phyloP scores from a whole-genome alignment of 2,329 filamentous ascomycete genomes.

The Cercospora citrullina region DNA sequence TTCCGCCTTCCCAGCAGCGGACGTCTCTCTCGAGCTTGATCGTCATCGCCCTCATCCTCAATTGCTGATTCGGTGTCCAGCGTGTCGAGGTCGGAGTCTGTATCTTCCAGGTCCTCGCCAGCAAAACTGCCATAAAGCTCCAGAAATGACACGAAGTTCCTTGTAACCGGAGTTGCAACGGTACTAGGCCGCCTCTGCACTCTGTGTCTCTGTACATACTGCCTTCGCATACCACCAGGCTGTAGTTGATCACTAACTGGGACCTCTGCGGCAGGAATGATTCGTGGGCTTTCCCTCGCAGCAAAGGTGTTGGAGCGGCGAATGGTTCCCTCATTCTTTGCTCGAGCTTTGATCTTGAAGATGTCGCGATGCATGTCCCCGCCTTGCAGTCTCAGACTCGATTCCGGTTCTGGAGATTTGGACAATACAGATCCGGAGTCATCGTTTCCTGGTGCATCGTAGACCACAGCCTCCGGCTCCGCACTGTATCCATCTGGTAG shows the following conservation, averaged over 20 bases:
- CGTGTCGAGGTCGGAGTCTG: slow-evolving; percentile 48
- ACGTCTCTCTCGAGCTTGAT: slow-evolving; percentile 57
- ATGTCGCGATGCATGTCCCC: slow-evolving; percentile 78
- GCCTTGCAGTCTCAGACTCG: slow-evolving; percentile 70
- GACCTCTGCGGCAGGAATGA: slow-evolving; percentile 32
- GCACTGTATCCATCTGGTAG: slow-evolving; percentile 40
- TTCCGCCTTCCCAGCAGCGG: slow-evolving; percentile 61
- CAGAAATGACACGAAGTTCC: slow-evolving; percentile 73
- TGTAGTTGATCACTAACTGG: slow-evolving; percentile 48
- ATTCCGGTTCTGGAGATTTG: slow-evolving; percentile 47
- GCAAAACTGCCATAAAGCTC: slow-evolving; percentile 76
- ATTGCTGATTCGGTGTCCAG: slow-evolving; percentile 56
- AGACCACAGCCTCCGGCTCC: slow-evolving; percentile 34
- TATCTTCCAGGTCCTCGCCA: slow-evolving; percentile 65
- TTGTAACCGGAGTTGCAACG: slow-evolving; percentile 58
- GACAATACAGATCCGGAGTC: slow-evolving; percentile 13
- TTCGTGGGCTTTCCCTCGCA: slow-evolving; percentile 36
- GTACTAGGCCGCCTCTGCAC: slow-evolving; percentile 42
- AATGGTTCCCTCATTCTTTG: slow-evolving; percentile 40
- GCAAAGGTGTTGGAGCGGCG: slow-evolving; percentile 68
- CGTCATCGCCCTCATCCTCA: slow-evolving; percentile 61
- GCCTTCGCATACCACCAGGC: slow-evolving; percentile 57
- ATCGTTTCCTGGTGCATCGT: slow-evolving; percentile 16
- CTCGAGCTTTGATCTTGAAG: slow-evolving; percentile 68
- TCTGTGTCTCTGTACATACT: slow-evolving; percentile 53